Percentiles rank a stretch among this genome's conserved stretches.
Conservation (phyloP, 2,329 filamentous ascomycete species). For the Neurospora sp. region DNA sequence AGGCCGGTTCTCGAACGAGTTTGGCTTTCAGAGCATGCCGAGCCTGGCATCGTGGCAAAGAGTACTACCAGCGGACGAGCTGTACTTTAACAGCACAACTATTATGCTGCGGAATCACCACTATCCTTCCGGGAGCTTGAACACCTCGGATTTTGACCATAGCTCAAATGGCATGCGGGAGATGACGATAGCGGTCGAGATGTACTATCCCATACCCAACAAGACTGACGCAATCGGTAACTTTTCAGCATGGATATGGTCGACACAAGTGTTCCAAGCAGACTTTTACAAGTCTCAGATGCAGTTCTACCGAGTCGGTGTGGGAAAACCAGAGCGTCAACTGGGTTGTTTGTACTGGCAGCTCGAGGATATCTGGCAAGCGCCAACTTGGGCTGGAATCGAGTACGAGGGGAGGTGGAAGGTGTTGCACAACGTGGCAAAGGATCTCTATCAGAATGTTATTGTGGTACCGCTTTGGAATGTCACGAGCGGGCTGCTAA, state of each 20-base stretch:
- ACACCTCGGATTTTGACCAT: constrained; percentile 35
- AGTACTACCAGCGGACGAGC: constrained; percentile 38
- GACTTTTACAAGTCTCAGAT: constrained; percentile 53
- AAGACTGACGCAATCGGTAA: constrained; percentile 44
- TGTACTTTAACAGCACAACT: constrained; percentile 47
- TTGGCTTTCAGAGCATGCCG: constrained; percentile 55
- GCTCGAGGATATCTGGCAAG: constrained; percentile 55
- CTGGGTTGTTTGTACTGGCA: constrained; percentile 56
- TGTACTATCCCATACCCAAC: constrained; percentile 47
- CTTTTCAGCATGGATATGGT: constrained; percentile 51
- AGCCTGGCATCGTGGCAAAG: constrained; percentile 48
- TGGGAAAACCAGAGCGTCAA: constrained; percentile 46
- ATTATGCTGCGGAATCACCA: constrained; percentile 51
- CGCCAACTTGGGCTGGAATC: constrained; percentile 53
- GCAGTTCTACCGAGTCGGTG: constrained; percentile 50
- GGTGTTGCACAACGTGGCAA: constrained; percentile 47
- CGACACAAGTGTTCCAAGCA: constrained; percentile 55
- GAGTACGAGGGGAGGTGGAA: constrained; percentile 57
- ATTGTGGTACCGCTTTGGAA: constrained; percentile 51
- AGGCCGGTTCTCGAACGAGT: constrained; percentile 53
- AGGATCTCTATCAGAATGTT: constrained; percentile 47
- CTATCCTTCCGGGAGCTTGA: constrained; percentile 39
- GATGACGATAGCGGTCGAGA: constrained; percentile 46
- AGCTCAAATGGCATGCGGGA: constrained; percentile 38
- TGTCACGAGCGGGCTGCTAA: constrained; percentile 35